Evolutionary conservation across 2,329 filamentous ascomycete genomes (phyloP), one percentile per base, ranked within the genome.

Genomic region (Chrysosporium keratinophilum): DNA sequence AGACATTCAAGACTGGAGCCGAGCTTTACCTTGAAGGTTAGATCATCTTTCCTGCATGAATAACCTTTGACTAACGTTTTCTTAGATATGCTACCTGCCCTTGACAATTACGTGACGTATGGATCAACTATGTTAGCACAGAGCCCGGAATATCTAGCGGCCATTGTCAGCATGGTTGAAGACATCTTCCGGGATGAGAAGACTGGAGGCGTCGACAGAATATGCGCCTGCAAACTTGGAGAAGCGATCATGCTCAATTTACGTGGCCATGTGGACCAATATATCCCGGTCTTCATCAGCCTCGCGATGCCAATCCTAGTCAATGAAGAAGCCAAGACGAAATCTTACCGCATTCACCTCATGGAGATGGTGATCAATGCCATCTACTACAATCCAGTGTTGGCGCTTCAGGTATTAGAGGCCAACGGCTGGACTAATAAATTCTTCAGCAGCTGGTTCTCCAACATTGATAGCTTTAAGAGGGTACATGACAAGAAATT

Each of bases 361-460:
- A 95, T 98, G 87, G 93, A 98, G 74, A 94, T 98, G 83, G 83
- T 98, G 55, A 95, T 98, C 76, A 97, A 97, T 71, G 83, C 87
- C 53, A 89, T 97, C 63, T 95, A 97, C 77, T 98, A 98, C 77
- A 96, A 95, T 74, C 90, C 93, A 1, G 73, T 85, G 43, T 77
- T 96, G 56, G 80, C 89, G 20, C 79, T 98, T 19, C 84, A 89
- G 58, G 82, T 95, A 37, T 79, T 98, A n/a, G 93, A 98, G 73
- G 74, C 78, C 51, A 91, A 94, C 64, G 85, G 82, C 57, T 96
- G 90, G 91, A 97, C 93, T 5, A 97, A 97, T 73, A 94, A 94
- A 67, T 98, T 98, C 75, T 98, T 98, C 76, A 95, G 88, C 71
- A 75, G 94, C 56, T 98, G 93, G 93, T 98, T 98, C 70, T 88